These are phyloP conservation scores for Puccinia hordei DNA, from an alignment of 1,284 basidiomycete species.

Conservation along the genomic window DNA sequence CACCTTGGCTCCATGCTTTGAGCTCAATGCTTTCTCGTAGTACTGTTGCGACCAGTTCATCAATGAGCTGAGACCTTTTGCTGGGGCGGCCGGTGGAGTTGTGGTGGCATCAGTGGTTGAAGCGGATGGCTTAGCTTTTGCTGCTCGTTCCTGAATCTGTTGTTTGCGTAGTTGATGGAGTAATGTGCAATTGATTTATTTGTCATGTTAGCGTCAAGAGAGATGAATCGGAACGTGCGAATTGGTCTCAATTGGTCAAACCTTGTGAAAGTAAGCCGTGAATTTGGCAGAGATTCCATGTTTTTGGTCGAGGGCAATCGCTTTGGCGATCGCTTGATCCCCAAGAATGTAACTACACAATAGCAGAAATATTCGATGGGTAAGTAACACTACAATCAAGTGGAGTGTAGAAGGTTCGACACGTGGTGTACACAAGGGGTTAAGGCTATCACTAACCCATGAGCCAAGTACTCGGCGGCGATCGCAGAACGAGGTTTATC, in stretches of 20 bases:
- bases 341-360: conserved; percentile 70
- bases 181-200: neutral
- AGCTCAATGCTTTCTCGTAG: conserved; percentile 73
- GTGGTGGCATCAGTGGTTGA: neutral
- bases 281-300: conserved; percentile 84
- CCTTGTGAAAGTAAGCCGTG: conserved; percentile 71
- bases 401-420: neutral
- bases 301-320: conserved; percentile 80
- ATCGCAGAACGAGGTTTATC: conserved; percentile 75
- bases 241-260: conserved; percentile 59
- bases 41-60: conserved; percentile 63
- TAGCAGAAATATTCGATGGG: neutral
- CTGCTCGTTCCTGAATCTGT: conserved; percentile 39
- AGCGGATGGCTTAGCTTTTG: neutral
- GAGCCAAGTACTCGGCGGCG: conserved; percentile 84
- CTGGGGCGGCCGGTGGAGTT: neutral
- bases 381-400: neutral
- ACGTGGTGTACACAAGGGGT: neutral
- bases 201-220: neutral
- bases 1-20: conserved; percentile 63
- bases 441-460: conserved; percentile 60
- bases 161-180: neutral
- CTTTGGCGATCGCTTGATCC: conserved; percentile 75
- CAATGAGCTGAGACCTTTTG: conserved; percentile 14
- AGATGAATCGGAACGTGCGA: neutral